These are phyloP conservation scores for Maudiozyma turicensis DNA, from an alignment of 805 yeast species.

Conservation along the genomic window DNA sequence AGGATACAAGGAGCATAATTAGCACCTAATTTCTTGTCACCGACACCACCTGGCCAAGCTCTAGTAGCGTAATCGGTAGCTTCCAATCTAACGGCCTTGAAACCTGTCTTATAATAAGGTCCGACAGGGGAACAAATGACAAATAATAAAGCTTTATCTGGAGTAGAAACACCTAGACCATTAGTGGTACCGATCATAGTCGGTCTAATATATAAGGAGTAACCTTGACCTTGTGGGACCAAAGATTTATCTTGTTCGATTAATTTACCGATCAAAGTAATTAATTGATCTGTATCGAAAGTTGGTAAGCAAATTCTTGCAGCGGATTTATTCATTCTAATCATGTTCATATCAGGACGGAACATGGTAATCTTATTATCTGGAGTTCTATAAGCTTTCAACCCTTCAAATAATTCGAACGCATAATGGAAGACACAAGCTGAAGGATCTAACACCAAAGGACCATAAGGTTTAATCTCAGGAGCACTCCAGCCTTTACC, in stretches of 20 bases:
- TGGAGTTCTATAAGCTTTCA: constrained; percentile 72
- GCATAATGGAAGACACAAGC: constrained; percentile 88
- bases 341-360: constrained; percentile 87
- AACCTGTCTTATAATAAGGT: constrained; percentile 91
- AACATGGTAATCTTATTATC: constrained; percentile 67
- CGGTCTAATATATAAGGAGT: constrained; percentile 86
- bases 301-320: constrained; percentile 80
- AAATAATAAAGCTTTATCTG: constrained; percentile 69
- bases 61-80: constrained; percentile 93
- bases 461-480: constrained; percentile 73
- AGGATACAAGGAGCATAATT: constrained; percentile 92
- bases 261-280: constrained; percentile 64
- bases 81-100: constrained; percentile 86
- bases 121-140: constrained; percentile 95
- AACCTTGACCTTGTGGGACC: constrained; percentile 78
- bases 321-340: constrained; percentile 82
- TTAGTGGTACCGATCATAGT: constrained; percentile 89
- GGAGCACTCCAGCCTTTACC: constrained; percentile 83
- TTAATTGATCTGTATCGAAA: constrained; percentile 68
- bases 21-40: constrained; percentile 92
- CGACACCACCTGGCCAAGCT: constrained; percentile 99
- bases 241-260: constrained; percentile 62
- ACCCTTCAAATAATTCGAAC: constrained; percentile 89
- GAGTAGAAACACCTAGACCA: constrained; percentile 75
- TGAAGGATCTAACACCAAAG: constrained; percentile 71